Evolutionary conservation across 2,329 filamentous ascomycete species (phyloP).

Genomic region (Aulographum hederae): DNA sequence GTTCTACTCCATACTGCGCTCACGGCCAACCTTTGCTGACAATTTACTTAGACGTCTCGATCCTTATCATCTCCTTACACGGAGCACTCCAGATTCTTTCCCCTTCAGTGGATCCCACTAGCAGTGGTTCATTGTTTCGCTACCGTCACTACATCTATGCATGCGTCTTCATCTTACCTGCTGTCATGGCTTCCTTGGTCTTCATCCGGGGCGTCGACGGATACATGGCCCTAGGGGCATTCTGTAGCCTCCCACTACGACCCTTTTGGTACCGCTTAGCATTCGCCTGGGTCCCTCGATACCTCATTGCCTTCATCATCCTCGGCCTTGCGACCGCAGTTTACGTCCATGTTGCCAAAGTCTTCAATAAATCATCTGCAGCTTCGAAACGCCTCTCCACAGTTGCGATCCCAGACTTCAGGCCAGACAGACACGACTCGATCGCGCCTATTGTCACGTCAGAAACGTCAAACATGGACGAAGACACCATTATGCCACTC

Average conservation of each 20-base stretch:
- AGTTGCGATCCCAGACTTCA: neutral
- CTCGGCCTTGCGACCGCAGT: conserved; percentile 47
- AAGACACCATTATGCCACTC: neutral
- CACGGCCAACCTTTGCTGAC: conserved; percentile 5
- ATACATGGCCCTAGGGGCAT: conserved; percentile 45
- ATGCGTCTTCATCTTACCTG: conserved; percentile 38
- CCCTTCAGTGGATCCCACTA: conserved; percentile 18
- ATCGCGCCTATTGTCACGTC: neutral
- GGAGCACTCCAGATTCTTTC: conserved; percentile 54
- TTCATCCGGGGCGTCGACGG: conserved; percentile 37
- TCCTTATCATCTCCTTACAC: conserved; percentile 57
- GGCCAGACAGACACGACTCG: neutral
- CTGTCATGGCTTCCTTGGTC: conserved; percentile 41
- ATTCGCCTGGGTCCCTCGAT: conserved; percentile 57
- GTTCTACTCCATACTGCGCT: too few relatives aligned
- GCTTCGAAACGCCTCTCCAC: neutral
- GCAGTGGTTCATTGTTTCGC: conserved; percentile 47
- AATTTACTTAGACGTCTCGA: conserved; percentile 37
- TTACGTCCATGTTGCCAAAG: conserved; percentile 44
- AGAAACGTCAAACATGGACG: neutral
- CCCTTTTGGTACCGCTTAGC: conserved; percentile 52
- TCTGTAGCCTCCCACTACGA: conserved; percentile 49
- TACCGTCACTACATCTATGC: conserved; percentile 43
- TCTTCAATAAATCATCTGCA: neutral
- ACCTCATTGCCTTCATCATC: conserved; percentile 47